These are phyloP conservation scores for Heracleum sosnowskyi DNA, from an alignment of 129 eudicot species.

Conservation along the genomic window DNA sequence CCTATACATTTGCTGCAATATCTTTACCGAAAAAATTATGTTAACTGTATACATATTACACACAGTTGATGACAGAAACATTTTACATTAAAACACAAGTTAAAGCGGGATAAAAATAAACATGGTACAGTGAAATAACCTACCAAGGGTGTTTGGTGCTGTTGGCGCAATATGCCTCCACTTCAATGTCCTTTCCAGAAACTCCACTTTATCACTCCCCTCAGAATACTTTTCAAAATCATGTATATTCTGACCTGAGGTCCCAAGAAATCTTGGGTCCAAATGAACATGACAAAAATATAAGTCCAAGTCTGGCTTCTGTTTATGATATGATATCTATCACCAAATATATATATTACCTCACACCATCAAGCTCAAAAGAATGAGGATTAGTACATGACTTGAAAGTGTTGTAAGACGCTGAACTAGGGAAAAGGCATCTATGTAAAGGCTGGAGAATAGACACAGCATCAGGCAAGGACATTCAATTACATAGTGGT, in stretches of 20 bases:
- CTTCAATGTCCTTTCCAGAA: conserved; percentile 84
- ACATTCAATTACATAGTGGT: neutral
- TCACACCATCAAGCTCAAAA: conserved; percentile 76
- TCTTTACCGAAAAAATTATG: neutral
- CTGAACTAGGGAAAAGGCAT: conserved; percentile 92
- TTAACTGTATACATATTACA: neutral
- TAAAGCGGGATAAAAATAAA: neutral
- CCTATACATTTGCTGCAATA: neutral
- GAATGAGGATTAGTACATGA: conserved; percentile 89
- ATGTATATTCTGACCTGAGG: conserved; percentile 88
- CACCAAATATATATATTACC: conserved; percentile 35
- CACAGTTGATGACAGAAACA: neutral
- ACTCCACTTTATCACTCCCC: conserved; percentile 57
- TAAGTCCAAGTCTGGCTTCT: conserved; percentile 3
- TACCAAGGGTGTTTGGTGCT: conserved; percentile 94
- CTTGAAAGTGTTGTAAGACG: conserved; percentile 78
- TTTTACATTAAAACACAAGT: neutral
- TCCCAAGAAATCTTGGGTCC: conserved; percentile 76
- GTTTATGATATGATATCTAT: conserved; percentile 1
- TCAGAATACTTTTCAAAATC: conserved; percentile 82
- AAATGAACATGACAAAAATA: neutral
- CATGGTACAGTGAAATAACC: neutral
- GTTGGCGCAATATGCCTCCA: conserved; percentile 99
- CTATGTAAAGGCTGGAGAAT: conserved; percentile 61
- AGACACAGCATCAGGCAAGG: conserved; percentile 13